Evolutionary conservation across 805 yeast species (phyloP), one percentile per base, ranked within the genome.

Genomic region (Yarrowia keelungensis): DNA sequence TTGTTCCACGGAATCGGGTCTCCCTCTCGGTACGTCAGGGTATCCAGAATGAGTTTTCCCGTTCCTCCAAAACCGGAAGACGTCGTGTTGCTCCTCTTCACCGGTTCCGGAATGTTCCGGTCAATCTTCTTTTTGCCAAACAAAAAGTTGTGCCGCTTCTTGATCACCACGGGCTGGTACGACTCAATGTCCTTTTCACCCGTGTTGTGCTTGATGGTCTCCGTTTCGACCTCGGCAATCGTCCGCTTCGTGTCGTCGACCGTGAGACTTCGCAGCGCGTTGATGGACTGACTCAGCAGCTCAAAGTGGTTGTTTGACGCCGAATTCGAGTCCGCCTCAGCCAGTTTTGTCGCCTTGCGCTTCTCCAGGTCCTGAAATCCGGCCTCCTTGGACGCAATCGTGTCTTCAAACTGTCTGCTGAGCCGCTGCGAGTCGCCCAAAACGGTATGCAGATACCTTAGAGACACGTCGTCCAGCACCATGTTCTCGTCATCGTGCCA

Each of bases 401-500:
- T 36, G 47, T 65, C 38, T 69, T 73, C 61, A 71, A 67, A 61
- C 51, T 22, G 70, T 15, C 16, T 70, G 66, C 41, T 71, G 64
- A 26, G 73, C 73, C n/a, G 69, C 68, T n/a, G 76, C 72, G 81
- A 75, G 32, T 78, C 77, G 36, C 74, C 72, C 14, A 80, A 75
- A 66, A 76, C 73, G 39, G 79, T 80, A 19, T 81, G 75, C 62
- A 81, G 72, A 67, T 71, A 75, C 58, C 73, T 71, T 68, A 77
- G 73, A 8, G 79, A 76, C 22, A 73, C 71, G 50, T 85, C 87
- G 53, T 84, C 83, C 5, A 84, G 81, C 1, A 87, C 83, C 71
- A 89, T 82, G 43, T 85, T 80, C 72, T 92, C 97, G 78, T 95
- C 98, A 75, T 95, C 99, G 78, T 94, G 98, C 99, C 99, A 95